Base-by-base conservation (phyloP, 1,139 yeast species). In the Hanseniaspora sp. region DNA sequence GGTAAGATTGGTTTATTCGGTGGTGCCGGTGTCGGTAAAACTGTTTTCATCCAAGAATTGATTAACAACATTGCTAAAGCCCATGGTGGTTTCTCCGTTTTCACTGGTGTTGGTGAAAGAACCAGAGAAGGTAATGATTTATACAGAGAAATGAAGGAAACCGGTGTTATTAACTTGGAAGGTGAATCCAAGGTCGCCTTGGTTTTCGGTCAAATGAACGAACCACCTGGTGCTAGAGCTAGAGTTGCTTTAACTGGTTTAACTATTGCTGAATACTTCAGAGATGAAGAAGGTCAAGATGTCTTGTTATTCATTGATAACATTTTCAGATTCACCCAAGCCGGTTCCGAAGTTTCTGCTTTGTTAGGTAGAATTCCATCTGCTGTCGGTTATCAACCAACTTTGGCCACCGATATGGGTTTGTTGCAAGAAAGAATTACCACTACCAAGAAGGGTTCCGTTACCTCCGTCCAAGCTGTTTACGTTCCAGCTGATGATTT, bases 11-110 rank as follows among this genome's bases (percentile, higher is more conserved):
- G 98, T 83, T 83, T 92, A 72, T 92, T 92, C 86, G 98, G 98
- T 81, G 98, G 98, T 90, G 98, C 98, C 76, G 98, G 98, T 90
- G 98, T 92, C 87, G 98, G 98, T 79, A 92, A 92, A 79, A 92
- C 98, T 75, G 98, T 92, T 63, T 92, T 92, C 78, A 92, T 92
- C 77, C 98, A 92, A 82, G 98, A 92, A 79, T 83, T 92, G 80
- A 92, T 92, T 76, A 90, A 92, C 88, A 92, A 92, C 83, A 92
- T 92, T 72, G 98, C 98, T 74, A 92, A 90, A 82, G 98, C 98
- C 69, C 98, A 92, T 75, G 98, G 98, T 87, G 98, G 98, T 85
- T 92, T 90, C 95, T 92, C 98, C 58, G 98, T 92, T 65, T 92
- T 92, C 85, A 86, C 96, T 70, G 98, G 98, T 87, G 98, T 92